A percentile compares a stretch with the other conserved stretches of the same genome.
These are phyloP conservation scores for Pseudogymnoascus sp. DNA, from an alignment of 2,329 filamentous ascomycete genomes.

Conservation along the genomic window DNA sequence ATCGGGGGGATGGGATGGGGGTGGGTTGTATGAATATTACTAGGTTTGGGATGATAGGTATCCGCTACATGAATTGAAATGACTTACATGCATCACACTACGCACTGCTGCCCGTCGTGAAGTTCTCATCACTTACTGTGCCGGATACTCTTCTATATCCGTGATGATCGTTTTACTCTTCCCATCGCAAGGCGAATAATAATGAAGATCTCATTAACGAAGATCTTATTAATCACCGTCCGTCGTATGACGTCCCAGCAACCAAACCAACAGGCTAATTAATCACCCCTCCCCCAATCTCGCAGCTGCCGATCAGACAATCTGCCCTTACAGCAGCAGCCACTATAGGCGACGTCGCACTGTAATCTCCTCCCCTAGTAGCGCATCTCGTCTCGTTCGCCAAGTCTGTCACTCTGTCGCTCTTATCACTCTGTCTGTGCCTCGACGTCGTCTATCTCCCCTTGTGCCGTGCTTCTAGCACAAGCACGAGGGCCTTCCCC, in stretches of 20 bases:
- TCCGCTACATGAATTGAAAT: conserved; percentile 1
- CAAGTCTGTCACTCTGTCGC: background rate
- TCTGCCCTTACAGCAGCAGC: background rate
- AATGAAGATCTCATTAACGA: background rate
- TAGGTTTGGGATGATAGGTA: background rate
- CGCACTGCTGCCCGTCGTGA: background rate
- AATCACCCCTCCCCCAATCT: background rate
- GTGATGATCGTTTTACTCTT: background rate
- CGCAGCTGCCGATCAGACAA: background rate
- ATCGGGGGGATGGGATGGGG: background rate
- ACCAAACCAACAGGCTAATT: background rate
- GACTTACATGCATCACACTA: background rate
- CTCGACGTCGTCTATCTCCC: background rate
- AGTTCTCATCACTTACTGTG: background rate
- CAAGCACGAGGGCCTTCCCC: background rate
- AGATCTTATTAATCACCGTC: background rate
- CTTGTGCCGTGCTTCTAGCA: background rate
- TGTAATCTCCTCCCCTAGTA: background rate
- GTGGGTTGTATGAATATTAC: background rate
- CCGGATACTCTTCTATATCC: background rate
- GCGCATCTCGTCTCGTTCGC: background rate
- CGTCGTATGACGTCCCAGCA: background rate
- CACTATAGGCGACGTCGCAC: background rate
- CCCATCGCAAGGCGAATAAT: background rate
- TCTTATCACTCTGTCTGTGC: background rate